Conservation (phyloP, 768 basidiomycete genomes). For the Xerocomus potaroensis region DNA sequence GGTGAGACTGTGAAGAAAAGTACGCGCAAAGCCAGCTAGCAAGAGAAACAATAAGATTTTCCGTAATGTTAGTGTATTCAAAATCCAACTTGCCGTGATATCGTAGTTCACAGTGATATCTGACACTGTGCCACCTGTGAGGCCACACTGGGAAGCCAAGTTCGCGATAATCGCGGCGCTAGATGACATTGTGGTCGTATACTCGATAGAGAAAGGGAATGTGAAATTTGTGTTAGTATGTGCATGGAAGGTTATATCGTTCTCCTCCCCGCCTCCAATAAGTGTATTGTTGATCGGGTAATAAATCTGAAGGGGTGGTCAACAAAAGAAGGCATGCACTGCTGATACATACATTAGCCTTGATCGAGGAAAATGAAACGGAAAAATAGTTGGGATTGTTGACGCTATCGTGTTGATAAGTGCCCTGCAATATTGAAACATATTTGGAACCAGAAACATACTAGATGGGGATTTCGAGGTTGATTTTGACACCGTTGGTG, state of each 20-base stretch:
- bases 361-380: conserved; percentile 60
- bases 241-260: conserved; percentile 45
- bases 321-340: conserved; percentile 5
- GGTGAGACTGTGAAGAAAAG: conserved; percentile 66
- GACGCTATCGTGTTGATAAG: conserved; percentile 45
- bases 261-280: conserved; percentile 59
- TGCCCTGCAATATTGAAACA: background rate
- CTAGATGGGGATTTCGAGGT: conserved; percentile 65
- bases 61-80: background rate
- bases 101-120: conserved; percentile 62
- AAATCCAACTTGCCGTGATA: conserved; percentile 44
- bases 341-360: conserved; percentile 45
- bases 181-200: conserved; percentile 53
- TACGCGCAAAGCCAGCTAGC: conserved; percentile 60
- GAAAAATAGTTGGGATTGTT: conserved; percentile 80
- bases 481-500: conserved; percentile 47
- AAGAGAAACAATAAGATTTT: conserved; percentile 8
- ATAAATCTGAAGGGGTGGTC: conserved; percentile 43
- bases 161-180: conserved; percentile 52
- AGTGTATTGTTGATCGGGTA: conserved; percentile 71
- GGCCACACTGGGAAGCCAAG: conserved; percentile 59
- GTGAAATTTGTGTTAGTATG: conserved; percentile 60
- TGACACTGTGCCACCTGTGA: conserved; percentile 38
- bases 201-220: conserved; percentile 70
- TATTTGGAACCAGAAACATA: conserved; percentile 31